phyloP scores from a whole-genome alignment of 2,329 filamentous ascomycete species.

The Phoma herbarum region DNA sequence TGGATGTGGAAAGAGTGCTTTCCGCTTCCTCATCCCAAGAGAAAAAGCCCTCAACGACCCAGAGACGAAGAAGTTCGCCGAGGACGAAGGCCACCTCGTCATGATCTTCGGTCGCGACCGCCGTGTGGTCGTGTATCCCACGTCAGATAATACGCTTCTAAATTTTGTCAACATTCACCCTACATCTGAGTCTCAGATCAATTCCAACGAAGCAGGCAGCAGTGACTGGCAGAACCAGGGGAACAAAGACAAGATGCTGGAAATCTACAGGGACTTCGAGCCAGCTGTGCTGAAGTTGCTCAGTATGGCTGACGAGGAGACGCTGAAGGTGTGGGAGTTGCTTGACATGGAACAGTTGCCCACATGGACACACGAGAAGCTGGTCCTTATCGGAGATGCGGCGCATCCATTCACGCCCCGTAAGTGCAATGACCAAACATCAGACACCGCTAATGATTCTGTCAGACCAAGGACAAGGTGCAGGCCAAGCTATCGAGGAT shows the following conservation, averaged over 20 bases:
- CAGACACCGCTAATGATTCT: conserved; percentile 4
- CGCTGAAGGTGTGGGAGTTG: conserved; percentile 50
- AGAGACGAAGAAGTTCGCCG: conserved; percentile 50
- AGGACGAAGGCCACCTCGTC: conserved; percentile 53
- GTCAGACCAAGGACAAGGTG: conserved; percentile 67
- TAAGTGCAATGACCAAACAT: conserved; percentile 39
- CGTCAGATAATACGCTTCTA: conserved; percentile 56
- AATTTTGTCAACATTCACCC: conserved; percentile 59
- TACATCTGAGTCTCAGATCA: conserved; percentile 40
- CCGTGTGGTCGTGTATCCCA: conserved; percentile 59
- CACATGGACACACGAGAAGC: conserved; percentile 62
- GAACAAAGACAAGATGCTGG: conserved; percentile 51
- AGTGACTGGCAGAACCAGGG: conserved; percentile 51
- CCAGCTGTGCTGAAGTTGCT: conserved; percentile 49
- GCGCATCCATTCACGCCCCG: conserved; percentile 73
- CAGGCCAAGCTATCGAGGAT: conserved; percentile 72
- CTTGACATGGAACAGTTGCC: conserved; percentile 68
- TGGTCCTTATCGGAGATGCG: conserved; percentile 71
- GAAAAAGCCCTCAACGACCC: conserved; percentile 55
- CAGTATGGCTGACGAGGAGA: conserved; percentile 50
- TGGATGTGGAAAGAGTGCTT: conserved; percentile 64
- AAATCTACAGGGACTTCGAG: conserved; percentile 53
- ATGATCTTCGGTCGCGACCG: conserved; percentile 57
- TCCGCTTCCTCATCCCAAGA: conserved; percentile 63
- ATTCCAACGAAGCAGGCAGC: conserved; percentile 19